A percentile compares a stretch with the other conserved stretches of the same genome.
Evolutionary conservation across 2,329 filamentous ascomycete genomes (phyloP).

Genomic region (Trichoderma afroharzianum): DNA sequence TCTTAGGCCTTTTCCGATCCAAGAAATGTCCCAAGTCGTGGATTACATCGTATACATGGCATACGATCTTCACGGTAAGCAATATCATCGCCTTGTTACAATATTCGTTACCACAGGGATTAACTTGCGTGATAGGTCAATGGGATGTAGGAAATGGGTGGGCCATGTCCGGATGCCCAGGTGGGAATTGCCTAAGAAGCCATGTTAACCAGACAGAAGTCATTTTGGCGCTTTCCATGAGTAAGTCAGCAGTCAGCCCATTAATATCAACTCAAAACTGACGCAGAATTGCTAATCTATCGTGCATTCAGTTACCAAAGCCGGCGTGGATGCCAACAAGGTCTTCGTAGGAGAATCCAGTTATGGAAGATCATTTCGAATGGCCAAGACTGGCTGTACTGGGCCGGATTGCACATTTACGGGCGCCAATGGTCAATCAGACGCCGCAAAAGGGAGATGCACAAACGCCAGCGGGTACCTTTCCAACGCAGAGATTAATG

Average conservation of each 20-base stretch:
- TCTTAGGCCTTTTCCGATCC: constrained; percentile 34
- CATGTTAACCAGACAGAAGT: constrained; percentile 39
- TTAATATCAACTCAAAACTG: background rate
- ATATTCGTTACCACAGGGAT: background rate
- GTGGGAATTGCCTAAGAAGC: constrained; percentile 34
- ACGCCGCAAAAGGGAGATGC: constrained; percentile 21
- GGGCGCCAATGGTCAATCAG: background rate
- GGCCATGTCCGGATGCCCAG: constrained; percentile 24
- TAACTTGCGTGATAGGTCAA: constrained; percentile 13
- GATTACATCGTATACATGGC: constrained; percentile 36
- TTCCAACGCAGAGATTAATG: constrained; percentile 25
- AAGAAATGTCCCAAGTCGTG: constrained; percentile 26
- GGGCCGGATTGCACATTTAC: constrained; percentile 13
- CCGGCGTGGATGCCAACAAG: constrained; percentile 25
- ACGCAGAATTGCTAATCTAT: background rate
- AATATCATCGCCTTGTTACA: too few relatives aligned
- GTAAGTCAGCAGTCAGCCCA: background rate
- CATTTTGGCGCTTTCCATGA: constrained; percentile 32
- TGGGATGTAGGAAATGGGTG: constrained; percentile 26
- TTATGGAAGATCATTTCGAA: constrained; percentile 13
- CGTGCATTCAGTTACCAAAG: constrained; percentile 29
- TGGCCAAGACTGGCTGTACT: constrained; percentile 6
- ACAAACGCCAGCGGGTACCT: constrained; percentile 28
- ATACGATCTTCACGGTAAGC: constrained; percentile 30
- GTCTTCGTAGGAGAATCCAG: background rate